phyloP scores from a whole-genome alignment of 768 basidiomycete genomes.

The Leccinum olivaceopallidum region DNA sequence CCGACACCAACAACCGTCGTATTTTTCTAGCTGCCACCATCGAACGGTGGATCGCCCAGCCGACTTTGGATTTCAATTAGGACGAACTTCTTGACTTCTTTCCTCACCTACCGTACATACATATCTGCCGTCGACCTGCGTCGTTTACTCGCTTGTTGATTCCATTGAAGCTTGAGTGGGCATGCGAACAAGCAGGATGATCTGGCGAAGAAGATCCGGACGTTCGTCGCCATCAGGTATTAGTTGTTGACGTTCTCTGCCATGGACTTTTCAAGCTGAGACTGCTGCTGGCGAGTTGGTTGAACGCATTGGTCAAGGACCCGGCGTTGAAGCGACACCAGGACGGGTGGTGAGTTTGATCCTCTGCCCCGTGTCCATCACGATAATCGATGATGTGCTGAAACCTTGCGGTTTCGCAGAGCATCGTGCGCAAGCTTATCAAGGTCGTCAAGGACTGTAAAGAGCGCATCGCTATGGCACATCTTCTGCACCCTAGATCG shows the following conservation, averaged over 20 bases:
- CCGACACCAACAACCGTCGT: conserved; percentile 15
- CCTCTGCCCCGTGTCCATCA: neutral
- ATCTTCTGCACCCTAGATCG: conserved; percentile 30
- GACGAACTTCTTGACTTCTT: conserved; percentile 90
- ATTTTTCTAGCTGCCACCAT: conserved; percentile 36
- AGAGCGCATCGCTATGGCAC: conserved; percentile 49
- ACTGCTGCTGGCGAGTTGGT: conserved; percentile 68
- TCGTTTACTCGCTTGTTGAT: conserved; percentile 80
- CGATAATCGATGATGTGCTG: conserved; percentile 7
- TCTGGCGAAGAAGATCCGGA: conserved; percentile 71
- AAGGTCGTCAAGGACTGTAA: conserved; percentile 85
- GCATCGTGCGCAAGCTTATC: conserved; percentile 77
- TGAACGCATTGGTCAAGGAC: conserved; percentile 76
- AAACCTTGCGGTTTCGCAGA: conserved; percentile 40
- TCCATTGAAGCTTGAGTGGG: conserved; percentile 76
- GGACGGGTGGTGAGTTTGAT: conserved; percentile 65
- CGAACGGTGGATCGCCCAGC: conserved; percentile 91
- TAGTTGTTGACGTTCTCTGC: conserved; percentile 91
- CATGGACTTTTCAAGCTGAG: conserved; percentile 79
- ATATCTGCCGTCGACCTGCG: conserved; percentile 77
- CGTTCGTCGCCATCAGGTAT: conserved; percentile 86
- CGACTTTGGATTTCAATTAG: conserved; percentile 84
- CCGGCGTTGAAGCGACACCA: conserved; percentile 63
- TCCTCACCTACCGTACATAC: conserved; percentile 88
- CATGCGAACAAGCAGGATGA: conserved; percentile 53